Percentiles rank a stretch among this genome's conserved stretches.
These are phyloP conservation scores for Arthroderma uncinatum DNA, from an alignment of 2,329 filamentous ascomycete species.

Conservation along the genomic window DNA sequence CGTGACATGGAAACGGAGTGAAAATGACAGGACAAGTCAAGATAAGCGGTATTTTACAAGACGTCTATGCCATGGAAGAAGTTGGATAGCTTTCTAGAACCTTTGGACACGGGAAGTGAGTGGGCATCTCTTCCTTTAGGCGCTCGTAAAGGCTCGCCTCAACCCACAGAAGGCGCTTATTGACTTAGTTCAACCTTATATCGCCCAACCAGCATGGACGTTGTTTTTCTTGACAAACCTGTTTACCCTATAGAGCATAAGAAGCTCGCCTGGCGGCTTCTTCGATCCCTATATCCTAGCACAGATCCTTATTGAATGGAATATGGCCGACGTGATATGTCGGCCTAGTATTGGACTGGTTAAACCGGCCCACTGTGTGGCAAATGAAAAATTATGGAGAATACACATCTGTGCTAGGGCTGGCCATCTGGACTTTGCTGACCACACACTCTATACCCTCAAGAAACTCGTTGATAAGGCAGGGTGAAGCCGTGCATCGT, in stretches of 20 bases:
- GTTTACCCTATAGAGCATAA: neutral
- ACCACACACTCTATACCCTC: too few relatives aligned
- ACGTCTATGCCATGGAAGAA: constrained; percentile 19
- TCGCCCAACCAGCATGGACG: neutral
- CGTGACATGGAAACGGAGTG: neutral
- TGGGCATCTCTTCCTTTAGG: neutral
- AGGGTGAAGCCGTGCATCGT: neutral
- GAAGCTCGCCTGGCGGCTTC: neutral
- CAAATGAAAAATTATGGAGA: too few relatives aligned
- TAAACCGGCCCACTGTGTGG: neutral
- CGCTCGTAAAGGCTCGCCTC: neutral
- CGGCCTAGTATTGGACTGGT: too few relatives aligned
- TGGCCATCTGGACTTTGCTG: neutral
- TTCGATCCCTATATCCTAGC: neutral
- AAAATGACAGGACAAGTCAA: too few relatives aligned
- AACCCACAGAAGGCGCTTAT: neutral
- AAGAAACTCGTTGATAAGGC: neutral
- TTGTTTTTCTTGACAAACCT: neutral
- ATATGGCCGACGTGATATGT: too few relatives aligned
- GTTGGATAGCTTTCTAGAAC: neutral
- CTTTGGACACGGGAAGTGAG: neutral
- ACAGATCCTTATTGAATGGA: too few relatives aligned
- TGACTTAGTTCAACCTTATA: neutral
- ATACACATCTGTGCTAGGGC: too few relatives aligned
- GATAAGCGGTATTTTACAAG: constrained; percentile 14